These are phyloP conservation scores for Lipomyces sp. DNA, from an alignment of 805 yeast species.

Conservation along the genomic window DNA sequence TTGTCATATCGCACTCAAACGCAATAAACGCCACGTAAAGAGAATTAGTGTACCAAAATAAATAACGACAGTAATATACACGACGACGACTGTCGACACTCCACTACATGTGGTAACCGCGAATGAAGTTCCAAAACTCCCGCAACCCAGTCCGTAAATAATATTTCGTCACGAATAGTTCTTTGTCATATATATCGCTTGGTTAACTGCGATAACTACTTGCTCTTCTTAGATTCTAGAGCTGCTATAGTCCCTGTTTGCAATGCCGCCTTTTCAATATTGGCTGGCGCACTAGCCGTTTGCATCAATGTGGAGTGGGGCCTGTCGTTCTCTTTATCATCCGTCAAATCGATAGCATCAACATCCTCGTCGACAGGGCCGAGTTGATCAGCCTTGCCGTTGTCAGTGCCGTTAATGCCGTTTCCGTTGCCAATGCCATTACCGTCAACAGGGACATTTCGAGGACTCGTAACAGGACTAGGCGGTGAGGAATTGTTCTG, in stretches of 20 bases:
- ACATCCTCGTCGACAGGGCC: conserved; percentile 20
- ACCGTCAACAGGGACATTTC: neutral
- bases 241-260: neutral
- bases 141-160: neutral
- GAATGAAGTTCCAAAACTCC: neutral
- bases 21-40: neutral
- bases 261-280: neutral
- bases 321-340: neutral
- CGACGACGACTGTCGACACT: neutral
- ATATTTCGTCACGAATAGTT: neutral
- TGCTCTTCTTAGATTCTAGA: conserved; percentile 1
- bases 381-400: neutral
- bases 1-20: neutral
- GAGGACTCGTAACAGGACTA: conserved; percentile 22
- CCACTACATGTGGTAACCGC: neutral
- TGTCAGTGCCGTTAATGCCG: neutral
- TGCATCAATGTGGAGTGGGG: neutral
- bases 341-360: conserved; percentile 13
- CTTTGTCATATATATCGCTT: neutral
- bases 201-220: neutral
- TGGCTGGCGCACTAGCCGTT: neutral
- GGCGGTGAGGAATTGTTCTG: conserved; percentile 34
- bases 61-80: neutral
- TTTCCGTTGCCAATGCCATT: neutral
- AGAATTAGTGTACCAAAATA: too few species aligned